These are phyloP conservation scores for Fraxinus albicans DNA, from an alignment of 305 asterid genomes.

Conservation along the genomic window DNA sequence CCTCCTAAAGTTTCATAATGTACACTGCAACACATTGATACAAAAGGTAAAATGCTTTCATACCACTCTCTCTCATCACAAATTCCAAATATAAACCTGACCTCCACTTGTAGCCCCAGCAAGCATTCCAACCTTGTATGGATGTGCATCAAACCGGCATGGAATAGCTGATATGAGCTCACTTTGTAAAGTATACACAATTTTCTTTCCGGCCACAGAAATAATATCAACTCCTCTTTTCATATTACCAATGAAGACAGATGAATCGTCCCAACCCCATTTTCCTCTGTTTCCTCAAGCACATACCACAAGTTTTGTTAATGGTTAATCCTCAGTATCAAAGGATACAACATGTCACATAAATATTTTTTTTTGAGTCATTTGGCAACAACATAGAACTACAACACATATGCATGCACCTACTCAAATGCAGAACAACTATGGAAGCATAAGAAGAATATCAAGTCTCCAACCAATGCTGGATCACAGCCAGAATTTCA, in stretches of 20 bases:
- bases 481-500: neutral
- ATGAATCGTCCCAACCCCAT: slow-evolving; percentile 97
- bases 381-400: neutral
- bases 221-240: slow-evolving; percentile 73
- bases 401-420: neutral
- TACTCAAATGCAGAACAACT: neutral
- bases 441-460: neutral
- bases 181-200: slow-evolving; percentile 57
- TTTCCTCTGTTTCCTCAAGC: slow-evolving; percentile 48
- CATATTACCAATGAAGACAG: slow-evolving; percentile 70
- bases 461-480: neutral
- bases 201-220: slow-evolving; percentile 36
- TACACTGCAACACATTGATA: neutral
- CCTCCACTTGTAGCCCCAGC: slow-evolving; percentile 85
- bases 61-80: slow-evolving; percentile 10
- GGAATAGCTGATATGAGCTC: slow-evolving; percentile 65
- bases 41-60: neutral
- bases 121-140: slow-evolving; percentile 56
- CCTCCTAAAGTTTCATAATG: neutral
- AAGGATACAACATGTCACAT: neutral
- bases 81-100: slow-evolving; percentile 73
- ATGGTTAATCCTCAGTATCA: neutral
- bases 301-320: slow-evolving; percentile 1
- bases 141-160: slow-evolving; percentile 78
- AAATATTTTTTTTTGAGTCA: neutral